Percentiles rank a stretch among this genome's conserved stretches.
These are phyloP conservation scores for Cladorrhinum sp. DNA, from an alignment of 2,329 filamentous ascomycete genomes.

Conservation along the genomic window DNA sequence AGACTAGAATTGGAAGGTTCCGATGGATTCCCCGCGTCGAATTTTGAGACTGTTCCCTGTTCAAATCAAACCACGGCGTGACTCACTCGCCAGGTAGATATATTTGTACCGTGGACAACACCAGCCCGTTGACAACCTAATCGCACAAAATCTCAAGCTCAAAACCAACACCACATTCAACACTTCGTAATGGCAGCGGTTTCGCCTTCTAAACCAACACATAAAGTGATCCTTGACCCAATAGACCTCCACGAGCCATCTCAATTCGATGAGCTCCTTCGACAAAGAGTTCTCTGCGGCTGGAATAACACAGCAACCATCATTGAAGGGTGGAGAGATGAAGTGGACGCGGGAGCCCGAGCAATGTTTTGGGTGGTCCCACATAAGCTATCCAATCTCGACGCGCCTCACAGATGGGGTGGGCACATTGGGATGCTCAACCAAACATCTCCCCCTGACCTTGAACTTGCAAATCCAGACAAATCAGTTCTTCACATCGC, in stretches of 20 bases:
- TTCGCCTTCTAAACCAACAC: not conserved
- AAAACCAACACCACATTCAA: too few species aligned
- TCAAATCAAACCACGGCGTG: not conserved
- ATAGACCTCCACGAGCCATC: slow-evolving; percentile 8
- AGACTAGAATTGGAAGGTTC: not conserved
- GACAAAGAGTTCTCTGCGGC: slow-evolving; percentile 13
- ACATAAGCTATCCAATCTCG: not conserved
- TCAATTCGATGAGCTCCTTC: slow-evolving; percentile 14
- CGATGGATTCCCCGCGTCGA: not conserved
- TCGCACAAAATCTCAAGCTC: too few species aligned
- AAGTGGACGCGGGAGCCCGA: slow-evolving; percentile 4
- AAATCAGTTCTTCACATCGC: not conserved
- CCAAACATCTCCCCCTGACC: not conserved
- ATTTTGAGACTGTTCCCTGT: not conserved
- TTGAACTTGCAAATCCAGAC: not conserved
- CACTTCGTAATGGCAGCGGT: too few species aligned
- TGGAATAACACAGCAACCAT: not conserved
- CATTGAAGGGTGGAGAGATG: slow-evolving; percentile 10
- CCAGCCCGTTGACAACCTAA: too few species aligned
- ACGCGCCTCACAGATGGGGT: not conserved
- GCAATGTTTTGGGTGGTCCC: slow-evolving; percentile 12
- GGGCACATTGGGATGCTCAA: not conserved
- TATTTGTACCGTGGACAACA: not conserved
- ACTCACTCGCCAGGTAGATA: not conserved
- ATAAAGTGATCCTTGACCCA: not conserved